Evolutionary conservation across 805 yeast species (phyloP), one percentile per base, ranked within the genome.

Genomic region (Groenewaldozyma tartarivorans): DNA sequence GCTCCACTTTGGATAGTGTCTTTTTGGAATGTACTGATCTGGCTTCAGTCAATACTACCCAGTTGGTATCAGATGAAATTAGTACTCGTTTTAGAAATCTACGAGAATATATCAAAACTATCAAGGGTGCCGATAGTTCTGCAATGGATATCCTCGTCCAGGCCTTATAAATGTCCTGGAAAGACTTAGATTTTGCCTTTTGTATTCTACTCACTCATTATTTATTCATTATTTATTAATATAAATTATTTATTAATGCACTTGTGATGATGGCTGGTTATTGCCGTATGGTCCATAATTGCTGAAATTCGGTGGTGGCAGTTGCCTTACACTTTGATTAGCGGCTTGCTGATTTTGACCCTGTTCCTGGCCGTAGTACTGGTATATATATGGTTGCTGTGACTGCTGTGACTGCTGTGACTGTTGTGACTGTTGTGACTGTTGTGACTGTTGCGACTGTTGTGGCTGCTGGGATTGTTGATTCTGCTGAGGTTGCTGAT

Each of bases 381-480:
- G 41, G 41, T 9, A 18, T 6, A 5, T 13, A n/a, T 22, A 51
- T 58, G 2, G 52, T 54, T 5, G 41, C 7, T 31, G 41, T n/a
- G 22, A 45, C 43, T 7, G 47, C 49, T 35, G 52, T 53, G 19
- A 48, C 15, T 39, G 47, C 19, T 33, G 39, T 31, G 36, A 50
- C 4, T 38, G 44, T 19, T 40, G 44, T 5, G 31, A 21, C 21
- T 36, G 38, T 20, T 33, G 27, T 38, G 18, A 42, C 27, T 31
- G 41, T 15, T 26, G 41, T 9, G 20, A 46, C 29, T 19, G 39
- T 16, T 29, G 42, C 19, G 19, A 44, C 29, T 24, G 29, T 13
- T 24, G 29, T 13, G 29, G 29, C 29, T 18, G 42, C 40, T 4
- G 22, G 26, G 26, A 37, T 6, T 36, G 26, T 15, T 39, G 45